Conservation (phyloP, 495 filamentous ascomycete species). For the Lentithecium fluviatile region DNA sequence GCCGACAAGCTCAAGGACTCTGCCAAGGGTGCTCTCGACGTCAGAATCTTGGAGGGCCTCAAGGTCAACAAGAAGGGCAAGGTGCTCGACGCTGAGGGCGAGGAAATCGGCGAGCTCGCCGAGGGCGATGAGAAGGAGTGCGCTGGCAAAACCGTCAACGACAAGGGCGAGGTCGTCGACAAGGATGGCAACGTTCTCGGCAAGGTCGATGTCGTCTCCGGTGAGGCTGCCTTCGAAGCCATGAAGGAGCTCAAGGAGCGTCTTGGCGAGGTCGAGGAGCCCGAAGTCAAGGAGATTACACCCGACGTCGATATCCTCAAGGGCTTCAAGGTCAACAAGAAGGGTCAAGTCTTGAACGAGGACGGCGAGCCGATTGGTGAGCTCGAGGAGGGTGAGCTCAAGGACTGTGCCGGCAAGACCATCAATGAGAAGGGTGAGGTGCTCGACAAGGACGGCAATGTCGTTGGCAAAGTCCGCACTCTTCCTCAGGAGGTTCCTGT, state of each 20-base stretch:
- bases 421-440: slow-evolving; percentile 55
- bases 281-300: slow-evolving; percentile 17
- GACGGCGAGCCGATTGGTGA: slow-evolving; percentile 54
- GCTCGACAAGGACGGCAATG: slow-evolving; percentile 48
- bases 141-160: slow-evolving; percentile 53
- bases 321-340: slow-evolving; percentile 49
- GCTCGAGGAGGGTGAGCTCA: slow-evolving; percentile 51
- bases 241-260: slow-evolving; percentile 51
- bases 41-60: slow-evolving; percentile 51
- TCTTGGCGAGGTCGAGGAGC: slow-evolving; percentile 42
- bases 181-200: slow-evolving; percentile 53
- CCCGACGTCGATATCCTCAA: slow-evolving; percentile 46
- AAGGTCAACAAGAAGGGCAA: slow-evolving; percentile 59
- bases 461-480: slow-evolving; percentile 43
- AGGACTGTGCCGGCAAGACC: slow-evolving; percentile 52
- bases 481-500: slow-evolving; percentile 30
- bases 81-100: slow-evolving; percentile 55
- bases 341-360: slow-evolving; percentile 49
- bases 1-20: slow-evolving; percentile 45
- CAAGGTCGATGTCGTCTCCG: slow-evolving; percentile 51
- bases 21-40: slow-evolving; percentile 42
- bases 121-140: slow-evolving; percentile 51
- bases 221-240: slow-evolving; percentile 54
- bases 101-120: slow-evolving; percentile 51
- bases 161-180: slow-evolving; percentile 53